phyloP scores from a whole-genome alignment of 2,329 filamentous ascomycete species.

The Teratosphaeria pseudoeucalypti region DNA sequence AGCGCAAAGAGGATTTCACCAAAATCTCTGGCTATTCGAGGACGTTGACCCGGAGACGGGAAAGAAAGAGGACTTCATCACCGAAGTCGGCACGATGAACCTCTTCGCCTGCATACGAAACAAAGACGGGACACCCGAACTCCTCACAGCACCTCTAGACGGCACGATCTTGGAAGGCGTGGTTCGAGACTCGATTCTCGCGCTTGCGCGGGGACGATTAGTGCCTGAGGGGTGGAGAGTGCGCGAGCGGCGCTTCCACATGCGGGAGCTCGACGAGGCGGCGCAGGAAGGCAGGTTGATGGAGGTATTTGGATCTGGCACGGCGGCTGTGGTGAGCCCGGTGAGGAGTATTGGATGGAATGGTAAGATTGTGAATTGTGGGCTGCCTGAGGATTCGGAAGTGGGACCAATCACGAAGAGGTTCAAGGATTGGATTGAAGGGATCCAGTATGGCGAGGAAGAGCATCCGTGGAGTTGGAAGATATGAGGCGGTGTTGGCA shows the following conservation, averaged over 20 bases:
- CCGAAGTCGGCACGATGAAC: slow-evolving; percentile 98
- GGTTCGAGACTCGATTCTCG: slow-evolving; percentile 82
- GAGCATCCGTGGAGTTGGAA: slow-evolving; percentile 70
- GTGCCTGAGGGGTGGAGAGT: slow-evolving; percentile 80
- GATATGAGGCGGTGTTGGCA: neutral
- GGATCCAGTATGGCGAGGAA: slow-evolving; percentile 88
- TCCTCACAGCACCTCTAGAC: slow-evolving; percentile 89
- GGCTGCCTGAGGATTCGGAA: slow-evolving; percentile 65
- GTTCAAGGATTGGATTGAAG: slow-evolving; percentile 97
- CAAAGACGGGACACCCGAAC: slow-evolving; percentile 82
- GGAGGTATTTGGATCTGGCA: slow-evolving; percentile 89
- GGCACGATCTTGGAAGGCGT: slow-evolving; percentile 95
- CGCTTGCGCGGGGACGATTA: slow-evolving; percentile 73
- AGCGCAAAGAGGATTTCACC: slow-evolving; percentile 83
- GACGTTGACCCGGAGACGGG: slow-evolving; percentile 37
- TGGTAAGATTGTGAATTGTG: slow-evolving; percentile 66
- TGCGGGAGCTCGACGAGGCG: slow-evolving; percentile 74
- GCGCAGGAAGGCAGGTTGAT: slow-evolving; percentile 74
- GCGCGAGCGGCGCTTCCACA: slow-evolving; percentile 81
- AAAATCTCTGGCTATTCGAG: slow-evolving; percentile 96
- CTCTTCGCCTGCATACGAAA: slow-evolving; percentile 80
- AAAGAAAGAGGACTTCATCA: slow-evolving; percentile 69
- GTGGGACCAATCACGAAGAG: slow-evolving; percentile 72
- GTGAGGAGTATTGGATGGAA: slow-evolving; percentile 84
- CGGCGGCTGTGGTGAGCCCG: slow-evolving; percentile 86